These are phyloP conservation scores for Dissophora ornata DNA, from an alignment of 192 early-diverging fungal species.

Conservation along the genomic window DNA sequence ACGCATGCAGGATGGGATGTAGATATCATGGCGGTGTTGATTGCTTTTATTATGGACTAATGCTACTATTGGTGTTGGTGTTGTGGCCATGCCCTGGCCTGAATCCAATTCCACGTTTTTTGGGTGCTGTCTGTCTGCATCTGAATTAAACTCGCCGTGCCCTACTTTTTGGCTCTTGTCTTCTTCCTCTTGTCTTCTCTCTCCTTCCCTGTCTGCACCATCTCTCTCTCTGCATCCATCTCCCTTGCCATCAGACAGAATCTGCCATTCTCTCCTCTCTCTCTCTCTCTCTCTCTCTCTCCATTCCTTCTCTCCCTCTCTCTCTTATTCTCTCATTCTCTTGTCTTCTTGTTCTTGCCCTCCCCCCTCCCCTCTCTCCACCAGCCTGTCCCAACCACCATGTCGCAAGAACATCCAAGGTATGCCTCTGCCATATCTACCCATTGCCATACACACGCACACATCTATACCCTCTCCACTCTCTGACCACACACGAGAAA, in stretches of 20 bases:
- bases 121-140: too few relatives aligned
- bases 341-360: not conserved
- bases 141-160: too few relatives aligned
- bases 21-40: too few relatives aligned
- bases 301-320: not conserved
- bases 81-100: too few relatives aligned
- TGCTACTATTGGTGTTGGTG: too few relatives aligned
- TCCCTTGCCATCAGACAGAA: not conserved
- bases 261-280: too few relatives aligned
- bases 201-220: not conserved
- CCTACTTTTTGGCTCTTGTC: not conserved
- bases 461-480: not conserved
- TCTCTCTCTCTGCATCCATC: not conserved
- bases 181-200: not conserved
- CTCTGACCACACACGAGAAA: too few relatives aligned
- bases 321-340: not conserved
- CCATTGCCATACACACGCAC: not conserved
- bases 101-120: too few relatives aligned
- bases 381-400: conserved; percentile 4
- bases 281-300: not conserved
- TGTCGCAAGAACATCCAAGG: conserved; percentile 23
- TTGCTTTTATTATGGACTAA: too few relatives aligned
- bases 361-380: not conserved
- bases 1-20: too few relatives aligned
- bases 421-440: not conserved